Base-by-base conservation (phyloP, 768 basidiomycete genomes). In the Kwoniella dendrophila region DNA sequence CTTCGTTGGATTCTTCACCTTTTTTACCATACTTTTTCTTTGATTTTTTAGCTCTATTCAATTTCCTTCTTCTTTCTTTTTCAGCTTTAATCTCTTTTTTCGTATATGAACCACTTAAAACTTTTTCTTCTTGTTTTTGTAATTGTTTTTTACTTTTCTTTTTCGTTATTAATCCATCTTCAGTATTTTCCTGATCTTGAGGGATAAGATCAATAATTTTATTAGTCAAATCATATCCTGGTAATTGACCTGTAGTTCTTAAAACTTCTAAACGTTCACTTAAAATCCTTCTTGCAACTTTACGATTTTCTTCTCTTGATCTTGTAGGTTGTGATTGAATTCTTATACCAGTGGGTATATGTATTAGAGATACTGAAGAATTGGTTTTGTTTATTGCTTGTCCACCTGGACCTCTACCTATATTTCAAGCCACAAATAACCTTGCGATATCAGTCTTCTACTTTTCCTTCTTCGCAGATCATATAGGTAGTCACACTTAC, bases 341-440 rank as follows among this genome's bases (percentile, higher is more conserved):
- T 38, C 93, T 86, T 52, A 94, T 83, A 4, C 92, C 90, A 20
- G 90, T 91, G 1, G 93, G 92, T 68, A 86, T 88, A 76, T 97
- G 93, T 40, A 91, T 80, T 29, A 97, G 82, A 74, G 92, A 91
- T 27, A 95, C 92, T 12, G 71, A 74, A 8, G 79, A 93, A 87
- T 82, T 85, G 62, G 90, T 92, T 82, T 96, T 97, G 83, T 97
- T 95, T 76, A 95, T 87, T 27, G 91, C 92, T 83, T 97, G 93
- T n/a, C 93, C 93, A 29, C 93, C 93, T 64, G 92, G 92, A 18
- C 92, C 93, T 73, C 90, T 87, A 45, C 91, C 91, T 92, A 72
- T 27, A 6, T 43, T 43, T 11, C n/a, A n/a, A n/a, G n/a, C n/a
- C n/a, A 49, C 34, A 36, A 3, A 10, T 59, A 56, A 26, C 22